Percentiles rank a stretch among this genome's conserved stretches.
phyloP scores from a whole-genome alignment of 2,329 filamentous ascomycete genomes.

The Alternaria consortialis region DNA sequence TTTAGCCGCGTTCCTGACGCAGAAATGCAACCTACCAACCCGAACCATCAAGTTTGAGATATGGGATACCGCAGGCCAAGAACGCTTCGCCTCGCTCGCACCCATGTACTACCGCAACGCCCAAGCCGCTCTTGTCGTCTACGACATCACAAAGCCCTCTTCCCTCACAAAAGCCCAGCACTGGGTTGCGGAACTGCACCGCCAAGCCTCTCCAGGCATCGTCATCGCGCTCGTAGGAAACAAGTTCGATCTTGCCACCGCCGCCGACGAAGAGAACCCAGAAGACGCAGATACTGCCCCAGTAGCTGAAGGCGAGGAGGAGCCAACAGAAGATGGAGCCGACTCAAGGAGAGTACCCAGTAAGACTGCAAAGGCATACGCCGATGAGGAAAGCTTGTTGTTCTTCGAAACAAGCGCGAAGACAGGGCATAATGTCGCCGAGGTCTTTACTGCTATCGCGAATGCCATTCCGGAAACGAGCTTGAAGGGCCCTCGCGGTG shows the following conservation, averaged over 20 bases:
- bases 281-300: conserved; percentile 62
- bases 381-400: conserved; percentile 89
- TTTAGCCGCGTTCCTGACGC: conserved; percentile 92
- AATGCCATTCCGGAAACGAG: conserved; percentile 98
- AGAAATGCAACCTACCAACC: conserved; percentile 96
- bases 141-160: conserved; percentile 96
- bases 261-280: conserved; percentile 45
- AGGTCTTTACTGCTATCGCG: conserved; percentile 97
- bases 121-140: conserved; percentile 95
- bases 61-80: conserved; percentile 98
- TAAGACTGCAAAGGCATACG: conserved; percentile 91
- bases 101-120: conserved; percentile 99
- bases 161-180: conserved; percentile 97
- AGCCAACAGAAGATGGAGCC: conserved; percentile 68
- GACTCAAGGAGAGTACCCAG: conserved; percentile 88
- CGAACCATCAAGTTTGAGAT: conserved; percentile 78
- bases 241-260: conserved; percentile 77
- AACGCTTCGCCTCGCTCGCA: conserved; percentile 94
- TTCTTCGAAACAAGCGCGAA: conserved; percentile 99
- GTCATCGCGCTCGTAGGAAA: conserved; percentile 97
- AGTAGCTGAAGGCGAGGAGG: conserved; percentile 58
- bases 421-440: conserved; percentile 90
- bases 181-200: conserved; percentile 97
- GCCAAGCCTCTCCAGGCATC: conserved; percentile 94
- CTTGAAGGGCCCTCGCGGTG: conserved; percentile 85